Evolutionary conservation across 2,329 filamentous ascomycete species (phyloP), one percentile per base, ranked within the genome.

Genomic region (Thelonectria discophora): DNA sequence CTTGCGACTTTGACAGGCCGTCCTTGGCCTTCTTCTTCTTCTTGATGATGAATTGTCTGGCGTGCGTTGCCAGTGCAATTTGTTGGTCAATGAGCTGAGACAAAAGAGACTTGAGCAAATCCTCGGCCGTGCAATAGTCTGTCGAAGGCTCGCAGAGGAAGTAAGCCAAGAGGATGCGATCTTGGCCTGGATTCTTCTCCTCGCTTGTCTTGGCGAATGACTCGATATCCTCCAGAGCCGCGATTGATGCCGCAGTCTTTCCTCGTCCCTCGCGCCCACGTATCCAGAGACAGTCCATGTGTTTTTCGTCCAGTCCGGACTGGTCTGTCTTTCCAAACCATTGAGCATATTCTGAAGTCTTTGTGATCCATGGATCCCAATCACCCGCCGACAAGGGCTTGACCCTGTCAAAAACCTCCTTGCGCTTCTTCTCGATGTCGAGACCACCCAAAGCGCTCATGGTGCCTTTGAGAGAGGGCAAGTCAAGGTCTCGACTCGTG

Each of bases 181-280:
- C 69, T 46, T 65, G 60, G 37, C 69, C 69, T 7, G 66, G 55
- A 21, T 69, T 62, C 9, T 74, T 63, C 12, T 71, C 58, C 3
- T 67, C 68, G 21, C 18, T 20, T n/a, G 37, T 15, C 4, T 50
- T 50, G n/a, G 37, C 27, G 34, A 37, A 37, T 5, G 34, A 24
- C 12, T 79, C 76, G 9, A 80, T 74, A 43, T 76, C 72, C 8
- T 76, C 68, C 0, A 81, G 60, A 3, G 75, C 77, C 1, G 79
- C 77, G 53, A 81, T 63, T 0, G 77, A 74, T 0, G 77, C 79
- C 27, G 76, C 78, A 0, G 78, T 79, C 60, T 81, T 81, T 5
- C 79, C 79, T 55, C 77, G 72, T 4, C 79, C 79, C 55, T 81
- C 77, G 2, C 74, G 77, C 3, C 78, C 79, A 11, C 76, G 73